Evolutionary conservation across 2,329 filamentous ascomycete genomes (phyloP).

Genomic region (Sclerotiophoma versabilis): DNA sequence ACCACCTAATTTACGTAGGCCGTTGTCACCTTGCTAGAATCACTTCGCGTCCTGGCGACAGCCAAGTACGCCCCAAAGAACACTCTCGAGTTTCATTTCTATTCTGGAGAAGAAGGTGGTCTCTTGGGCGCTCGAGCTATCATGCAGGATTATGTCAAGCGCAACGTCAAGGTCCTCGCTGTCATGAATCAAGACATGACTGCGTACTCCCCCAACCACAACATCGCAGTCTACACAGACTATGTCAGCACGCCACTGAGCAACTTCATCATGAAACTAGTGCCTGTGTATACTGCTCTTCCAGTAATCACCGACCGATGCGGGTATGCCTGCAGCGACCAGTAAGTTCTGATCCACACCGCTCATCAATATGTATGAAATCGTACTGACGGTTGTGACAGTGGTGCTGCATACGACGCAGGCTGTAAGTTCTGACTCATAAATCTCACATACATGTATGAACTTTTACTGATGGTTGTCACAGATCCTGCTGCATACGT

Average conservation of each 20-base stretch:
- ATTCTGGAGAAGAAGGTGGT: slow-evolving; percentile 87
- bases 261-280: slow-evolving; percentile 44
- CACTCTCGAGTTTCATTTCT: slow-evolving; percentile 95
- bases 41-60: slow-evolving; percentile 78
- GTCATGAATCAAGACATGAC: slow-evolving; percentile 96
- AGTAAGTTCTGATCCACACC: slow-evolving; percentile 40
- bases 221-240: slow-evolving; percentile 69
- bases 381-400: background rate
- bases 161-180: slow-evolving; percentile 70
- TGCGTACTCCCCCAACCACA: slow-evolving; percentile 79
- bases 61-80: slow-evolving; percentile 74
- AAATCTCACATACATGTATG: background rate
- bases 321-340: slow-evolving; percentile 80
- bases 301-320: slow-evolving; percentile 86
- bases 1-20: background rate
- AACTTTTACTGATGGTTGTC: background rate
- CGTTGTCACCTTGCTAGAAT: slow-evolving; percentile 83
- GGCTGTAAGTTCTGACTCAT: slow-evolving; percentile 53
- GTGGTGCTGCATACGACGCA: slow-evolving; percentile 70
- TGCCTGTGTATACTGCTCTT: slow-evolving; percentile 31
- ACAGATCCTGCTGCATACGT: slow-evolving; percentile 71
- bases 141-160: slow-evolving; percentile 76
- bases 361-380: background rate
- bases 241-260: slow-evolving; percentile 68
- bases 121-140: slow-evolving; percentile 85